Percentiles rank a stretch among this genome's conserved stretches.
Evolutionary conservation across 176 grass and related monocot species (phyloP).

Genomic region (Aechmea fasciata): DNA sequence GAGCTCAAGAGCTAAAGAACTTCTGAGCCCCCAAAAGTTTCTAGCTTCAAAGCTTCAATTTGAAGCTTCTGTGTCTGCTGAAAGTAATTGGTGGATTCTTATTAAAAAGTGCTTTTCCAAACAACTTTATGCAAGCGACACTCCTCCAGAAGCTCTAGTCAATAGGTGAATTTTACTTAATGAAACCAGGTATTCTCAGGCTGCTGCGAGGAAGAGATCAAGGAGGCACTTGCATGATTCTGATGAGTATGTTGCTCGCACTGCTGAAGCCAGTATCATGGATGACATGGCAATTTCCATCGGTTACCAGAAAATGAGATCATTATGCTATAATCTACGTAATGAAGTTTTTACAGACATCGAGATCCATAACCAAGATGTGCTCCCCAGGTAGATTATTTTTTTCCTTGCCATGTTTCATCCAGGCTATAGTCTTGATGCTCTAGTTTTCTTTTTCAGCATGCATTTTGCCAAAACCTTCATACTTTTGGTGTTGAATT

Average conservation of each 20-base stretch:
- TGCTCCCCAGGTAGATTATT: slow-evolving; percentile 62
- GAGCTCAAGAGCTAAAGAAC: no score
- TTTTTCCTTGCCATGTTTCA: slow-evolving; percentile 7
- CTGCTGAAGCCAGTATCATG: slow-evolving; percentile 48
- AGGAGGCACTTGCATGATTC: slow-evolving; percentile 82
- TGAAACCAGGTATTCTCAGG: slow-evolving; percentile 28
- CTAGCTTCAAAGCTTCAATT: no score
- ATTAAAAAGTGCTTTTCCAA: no score
- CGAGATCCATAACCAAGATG: slow-evolving; percentile 93
- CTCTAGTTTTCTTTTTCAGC: not conserved
- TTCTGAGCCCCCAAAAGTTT: no score
- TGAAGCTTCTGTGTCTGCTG: no score
- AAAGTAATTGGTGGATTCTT: no score
- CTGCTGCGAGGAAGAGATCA: slow-evolving; percentile 80
- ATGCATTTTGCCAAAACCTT: not conserved
- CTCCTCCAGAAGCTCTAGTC: not conserved
- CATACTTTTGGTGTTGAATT: not conserved
- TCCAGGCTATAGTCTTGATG: not conserved
- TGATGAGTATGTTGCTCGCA: slow-evolving; percentile 64
- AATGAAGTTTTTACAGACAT: slow-evolving; percentile 98
- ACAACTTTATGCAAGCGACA: slow-evolving; percentile 10
- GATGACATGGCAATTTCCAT: slow-evolving; percentile 62
- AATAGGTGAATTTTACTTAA: slow-evolving; percentile 9
- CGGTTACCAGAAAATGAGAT: slow-evolving; percentile 88
- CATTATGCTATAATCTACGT: slow-evolving; percentile 70